These are phyloP conservation scores for Nannizziopsis arthrosporioides DNA, from an alignment of 2,329 filamentous ascomycete species.

Conservation along the genomic window DNA sequence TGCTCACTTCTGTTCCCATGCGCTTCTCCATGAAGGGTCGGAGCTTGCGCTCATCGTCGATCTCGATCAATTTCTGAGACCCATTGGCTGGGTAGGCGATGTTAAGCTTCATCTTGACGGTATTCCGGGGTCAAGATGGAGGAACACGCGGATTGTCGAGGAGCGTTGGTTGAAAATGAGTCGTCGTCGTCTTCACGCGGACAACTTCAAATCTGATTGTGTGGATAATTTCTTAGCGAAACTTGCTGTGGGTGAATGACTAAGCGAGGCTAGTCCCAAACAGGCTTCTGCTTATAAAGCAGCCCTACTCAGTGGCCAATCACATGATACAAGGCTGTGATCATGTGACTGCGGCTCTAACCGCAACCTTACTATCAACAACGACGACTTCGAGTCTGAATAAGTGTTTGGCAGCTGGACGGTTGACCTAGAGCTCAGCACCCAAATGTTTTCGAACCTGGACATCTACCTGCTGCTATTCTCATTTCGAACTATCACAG, in stretches of 20 bases:
- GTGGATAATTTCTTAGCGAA: constrained; percentile 33
- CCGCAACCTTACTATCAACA: no score
- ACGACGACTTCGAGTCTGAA: no score
- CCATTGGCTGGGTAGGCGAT: constrained; percentile 94
- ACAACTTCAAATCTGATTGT: constrained; percentile 16
- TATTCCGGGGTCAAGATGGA: constrained; percentile 39
- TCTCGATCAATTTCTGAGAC: constrained; percentile 97
- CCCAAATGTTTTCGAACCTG: no score
- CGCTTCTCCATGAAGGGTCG: constrained; percentile 98
- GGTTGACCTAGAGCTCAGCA: no score
- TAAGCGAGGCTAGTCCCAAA: constrained; percentile 24
- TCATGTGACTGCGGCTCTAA: background rate
- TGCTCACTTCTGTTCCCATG: constrained; percentile 50
- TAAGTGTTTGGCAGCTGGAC: no score
- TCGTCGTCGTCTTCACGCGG: constrained; percentile 17
- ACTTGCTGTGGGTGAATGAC: constrained; percentile 29
- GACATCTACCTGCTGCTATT: no score
- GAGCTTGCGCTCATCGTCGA: constrained; percentile 99
- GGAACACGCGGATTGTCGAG: constrained; percentile 36
- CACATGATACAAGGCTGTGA: background rate
- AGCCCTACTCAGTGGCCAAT: constrained; percentile 10
- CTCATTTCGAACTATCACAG: background rate
- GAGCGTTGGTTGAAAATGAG: constrained; percentile 26
- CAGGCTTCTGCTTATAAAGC: constrained; percentile 20
- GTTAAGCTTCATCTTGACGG: constrained; percentile 63